Percentiles rank a stretch among this genome's conserved stretches.
Evolutionary conservation across 169 alveolate species (phyloP).

Genomic region (Neospora caninum): DNA sequence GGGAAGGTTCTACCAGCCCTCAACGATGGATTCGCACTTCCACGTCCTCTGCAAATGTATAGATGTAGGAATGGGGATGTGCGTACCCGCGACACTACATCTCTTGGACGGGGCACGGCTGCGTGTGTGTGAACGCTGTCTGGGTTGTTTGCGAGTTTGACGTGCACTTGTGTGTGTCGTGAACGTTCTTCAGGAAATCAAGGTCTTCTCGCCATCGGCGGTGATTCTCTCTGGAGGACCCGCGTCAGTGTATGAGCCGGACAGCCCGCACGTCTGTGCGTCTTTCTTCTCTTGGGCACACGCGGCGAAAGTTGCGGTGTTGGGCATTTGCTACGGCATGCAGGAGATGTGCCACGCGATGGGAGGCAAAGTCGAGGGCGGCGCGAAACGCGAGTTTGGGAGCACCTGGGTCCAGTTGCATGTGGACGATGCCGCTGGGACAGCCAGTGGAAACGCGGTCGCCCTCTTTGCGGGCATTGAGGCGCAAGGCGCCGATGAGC

Average conservation of each 20-base stretch:
- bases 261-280: conserved; percentile 69
- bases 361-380: conserved; percentile 69
- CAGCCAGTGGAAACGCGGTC: neutral
- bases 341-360: conserved; percentile 71
- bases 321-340: conserved; percentile 78
- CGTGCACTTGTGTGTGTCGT: neutral
- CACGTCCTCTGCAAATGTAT: too few relatives aligned
- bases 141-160: too few relatives aligned
- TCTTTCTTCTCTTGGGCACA: conserved; percentile 58
- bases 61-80: too few relatives aligned
- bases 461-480: neutral
- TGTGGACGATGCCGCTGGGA: neutral
- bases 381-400: conserved; percentile 67
- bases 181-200: conserved; percentile 27
- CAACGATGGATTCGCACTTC: too few relatives aligned
- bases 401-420: conserved; percentile 28
- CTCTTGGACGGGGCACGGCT: too few relatives aligned
- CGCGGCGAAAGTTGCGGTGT: conserved; percentile 57
- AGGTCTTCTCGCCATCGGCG: conserved; percentile 65
- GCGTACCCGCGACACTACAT: too few relatives aligned
- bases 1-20: too few relatives aligned
- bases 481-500: neutral
- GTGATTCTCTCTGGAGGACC: conserved; percentile 79
- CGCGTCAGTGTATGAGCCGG: conserved; percentile 74
- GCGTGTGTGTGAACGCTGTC: too few relatives aligned